Evolutionary conservation across 768 basidiomycete genomes (phyloP).

Genomic region (Naganishia vaughanmartiniae): DNA sequence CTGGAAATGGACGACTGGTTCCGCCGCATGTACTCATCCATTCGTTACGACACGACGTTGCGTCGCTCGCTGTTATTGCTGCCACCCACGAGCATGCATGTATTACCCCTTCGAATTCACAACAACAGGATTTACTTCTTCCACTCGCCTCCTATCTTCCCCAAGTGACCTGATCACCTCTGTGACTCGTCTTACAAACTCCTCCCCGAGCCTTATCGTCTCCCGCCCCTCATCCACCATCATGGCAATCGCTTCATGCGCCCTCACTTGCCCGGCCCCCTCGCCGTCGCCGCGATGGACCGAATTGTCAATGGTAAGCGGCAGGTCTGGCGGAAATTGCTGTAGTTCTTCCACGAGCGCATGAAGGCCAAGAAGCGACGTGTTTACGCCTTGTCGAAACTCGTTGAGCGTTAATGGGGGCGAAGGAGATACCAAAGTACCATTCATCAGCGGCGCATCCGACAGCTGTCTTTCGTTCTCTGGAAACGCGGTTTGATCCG

Average conservation of each 20-base stretch:
- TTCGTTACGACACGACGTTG: too few relatives aligned
- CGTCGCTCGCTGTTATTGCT: too few relatives aligned
- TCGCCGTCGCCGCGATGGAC: not conserved
- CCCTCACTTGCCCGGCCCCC: not conserved
- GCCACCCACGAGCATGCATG: not conserved
- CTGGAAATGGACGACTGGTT: too few relatives aligned
- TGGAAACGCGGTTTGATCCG: not conserved
- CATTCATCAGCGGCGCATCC: not conserved
- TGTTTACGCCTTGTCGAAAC: constrained; percentile 1
- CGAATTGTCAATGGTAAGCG: too few relatives aligned
- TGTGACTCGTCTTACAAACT: not conserved
- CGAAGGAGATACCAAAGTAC: not conserved
- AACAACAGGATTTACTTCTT: not conserved
- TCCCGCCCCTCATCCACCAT: not conserved
- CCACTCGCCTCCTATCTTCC: not conserved
- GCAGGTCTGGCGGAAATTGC: not conserved
- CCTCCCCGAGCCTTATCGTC: not conserved
- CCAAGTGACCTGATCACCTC: not conserved
- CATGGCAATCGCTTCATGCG: not conserved
- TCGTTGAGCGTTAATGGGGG: not conserved
- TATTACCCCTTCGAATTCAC: not conserved
- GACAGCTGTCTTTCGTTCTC: not conserved
- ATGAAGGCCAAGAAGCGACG: not conserved
- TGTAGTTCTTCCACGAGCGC: constrained; percentile 2
- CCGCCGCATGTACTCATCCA: too few relatives aligned